phyloP scores from a whole-genome alignment of 345 rosid genomes.

The Reutealis trisperma region DNA sequence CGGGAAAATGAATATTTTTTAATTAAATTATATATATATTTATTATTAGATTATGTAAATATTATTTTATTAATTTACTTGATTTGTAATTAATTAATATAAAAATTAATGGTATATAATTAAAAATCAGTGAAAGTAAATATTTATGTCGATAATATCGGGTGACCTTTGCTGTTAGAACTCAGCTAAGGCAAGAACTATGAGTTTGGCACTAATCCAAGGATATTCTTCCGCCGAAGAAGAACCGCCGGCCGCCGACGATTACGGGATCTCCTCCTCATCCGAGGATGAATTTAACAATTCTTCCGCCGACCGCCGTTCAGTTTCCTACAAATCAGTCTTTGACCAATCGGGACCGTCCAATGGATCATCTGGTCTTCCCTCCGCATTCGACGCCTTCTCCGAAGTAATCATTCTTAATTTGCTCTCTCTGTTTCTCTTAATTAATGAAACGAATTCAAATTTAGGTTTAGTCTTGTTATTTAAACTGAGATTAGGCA shows the following conservation, averaged over 20 bases:
- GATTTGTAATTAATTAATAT: too few species aligned
- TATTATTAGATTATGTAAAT: too few species aligned
- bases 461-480: not conserved
- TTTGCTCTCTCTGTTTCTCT: not conserved
- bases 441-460: not conserved
- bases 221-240: slow-evolving; percentile 89
- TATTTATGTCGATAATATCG: too few species aligned
- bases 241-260: slow-evolving; percentile 31
- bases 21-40: too few species aligned
- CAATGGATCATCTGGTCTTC: slow-evolving; percentile 51
- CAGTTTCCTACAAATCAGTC: slow-evolving; percentile 42
- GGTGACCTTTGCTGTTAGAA: too few species aligned
- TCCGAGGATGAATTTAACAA: slow-evolving; percentile 32
- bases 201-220: slow-evolving; percentile 85
- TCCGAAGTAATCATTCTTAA: slow-evolving; percentile 54
- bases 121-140: too few species aligned
- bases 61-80: too few species aligned
- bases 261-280: slow-evolving; percentile 20
- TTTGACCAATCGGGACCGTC: slow-evolving; percentile 44
- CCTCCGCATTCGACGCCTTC: slow-evolving; percentile 82
- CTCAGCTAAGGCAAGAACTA: slow-evolving; percentile 6
- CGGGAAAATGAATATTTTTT: too few species aligned
- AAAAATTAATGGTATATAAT: too few species aligned
- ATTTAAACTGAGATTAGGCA: not conserved
- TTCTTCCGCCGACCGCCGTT: slow-evolving; percentile 12